Conservation (phyloP, 192 early-diverging fungal species). For the Umbelopsis sp. region DNA sequence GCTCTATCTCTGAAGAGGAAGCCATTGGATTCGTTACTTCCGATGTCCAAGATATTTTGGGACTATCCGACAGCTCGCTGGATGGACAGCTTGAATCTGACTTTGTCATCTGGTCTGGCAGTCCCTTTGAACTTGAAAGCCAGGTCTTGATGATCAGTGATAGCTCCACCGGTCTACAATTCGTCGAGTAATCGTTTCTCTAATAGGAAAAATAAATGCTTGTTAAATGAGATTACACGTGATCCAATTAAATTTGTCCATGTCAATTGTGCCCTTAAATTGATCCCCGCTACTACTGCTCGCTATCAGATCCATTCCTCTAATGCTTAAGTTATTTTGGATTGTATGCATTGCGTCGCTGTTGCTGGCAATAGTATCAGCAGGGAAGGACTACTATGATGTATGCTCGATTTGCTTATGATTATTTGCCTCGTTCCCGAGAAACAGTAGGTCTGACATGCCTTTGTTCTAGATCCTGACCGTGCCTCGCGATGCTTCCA, state of each 20-base stretch:
- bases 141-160: constrained; percentile 56
- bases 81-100: constrained; percentile 31
- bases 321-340: constrained; percentile 8
- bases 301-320: neutral
- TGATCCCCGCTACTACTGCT: neutral
- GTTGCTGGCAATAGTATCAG: constrained; percentile 16
- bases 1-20: constrained; percentile 57
- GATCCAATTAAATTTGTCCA: constrained; percentile 10
- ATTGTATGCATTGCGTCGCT: constrained; percentile 5
- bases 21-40: constrained; percentile 73
- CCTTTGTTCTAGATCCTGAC: constrained; percentile 64
- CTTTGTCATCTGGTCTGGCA: constrained; percentile 66
- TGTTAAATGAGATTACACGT: neutral
- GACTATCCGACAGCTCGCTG: constrained; percentile 37
- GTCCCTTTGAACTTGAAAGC: constrained; percentile 65
- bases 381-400: constrained; percentile 38
- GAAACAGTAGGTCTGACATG: no score
- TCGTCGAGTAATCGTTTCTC: neutral
- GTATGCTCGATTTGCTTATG: neutral
- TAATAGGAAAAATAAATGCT: no score
- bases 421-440: no score
- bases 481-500: constrained; percentile 75
- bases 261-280: neutral
- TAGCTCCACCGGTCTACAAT: constrained; percentile 39
- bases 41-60: constrained; percentile 70